phyloP scores from a whole-genome alignment of 208 protist species.

The Leishmania guyanensis region DNA sequence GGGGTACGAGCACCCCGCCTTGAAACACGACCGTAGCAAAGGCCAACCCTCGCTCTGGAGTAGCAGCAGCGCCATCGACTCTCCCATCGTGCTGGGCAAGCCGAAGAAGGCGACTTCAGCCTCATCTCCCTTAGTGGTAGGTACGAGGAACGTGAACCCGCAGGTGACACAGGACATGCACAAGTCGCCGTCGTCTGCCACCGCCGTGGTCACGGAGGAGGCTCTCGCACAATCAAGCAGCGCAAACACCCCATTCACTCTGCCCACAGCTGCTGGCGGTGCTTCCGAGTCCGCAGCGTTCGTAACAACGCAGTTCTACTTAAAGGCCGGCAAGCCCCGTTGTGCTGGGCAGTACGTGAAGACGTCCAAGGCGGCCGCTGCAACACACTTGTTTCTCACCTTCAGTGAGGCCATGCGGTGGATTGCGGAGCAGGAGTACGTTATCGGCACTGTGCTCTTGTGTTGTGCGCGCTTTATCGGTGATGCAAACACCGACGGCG shows the following conservation, averaged over 20 bases:
- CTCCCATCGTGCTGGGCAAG: conserved; percentile 16
- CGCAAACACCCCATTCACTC: background rate
- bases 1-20: conserved; percentile 61
- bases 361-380: conserved; percentile 13
- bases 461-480: conserved; percentile 55
- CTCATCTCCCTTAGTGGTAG: background rate
- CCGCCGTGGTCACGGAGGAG: conserved; percentile 16
- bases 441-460: conserved; percentile 73
- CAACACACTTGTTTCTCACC: conserved; percentile 55
- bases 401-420: conserved; percentile 66
- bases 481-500: conserved; percentile 25
- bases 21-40: conserved; percentile 26
- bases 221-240: conserved; percentile 5
- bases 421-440: conserved; percentile 83
- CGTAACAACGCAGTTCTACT: conserved; percentile 11
- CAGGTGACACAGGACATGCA: background rate
- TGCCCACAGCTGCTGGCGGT: background rate
- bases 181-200: conserved; percentile 7
- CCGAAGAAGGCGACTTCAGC: conserved; percentile 11
- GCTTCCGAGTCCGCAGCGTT: background rate
- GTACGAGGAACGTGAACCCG: background rate
- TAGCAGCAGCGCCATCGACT: conserved; percentile 27
- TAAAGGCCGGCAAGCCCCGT: conserved; percentile 24
- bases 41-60: conserved; percentile 31
- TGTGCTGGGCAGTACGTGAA: conserved; percentile 32